Base-by-base conservation (phyloP, 1,284 basidiomycete species). In the Ustilago nuda region DNA sequence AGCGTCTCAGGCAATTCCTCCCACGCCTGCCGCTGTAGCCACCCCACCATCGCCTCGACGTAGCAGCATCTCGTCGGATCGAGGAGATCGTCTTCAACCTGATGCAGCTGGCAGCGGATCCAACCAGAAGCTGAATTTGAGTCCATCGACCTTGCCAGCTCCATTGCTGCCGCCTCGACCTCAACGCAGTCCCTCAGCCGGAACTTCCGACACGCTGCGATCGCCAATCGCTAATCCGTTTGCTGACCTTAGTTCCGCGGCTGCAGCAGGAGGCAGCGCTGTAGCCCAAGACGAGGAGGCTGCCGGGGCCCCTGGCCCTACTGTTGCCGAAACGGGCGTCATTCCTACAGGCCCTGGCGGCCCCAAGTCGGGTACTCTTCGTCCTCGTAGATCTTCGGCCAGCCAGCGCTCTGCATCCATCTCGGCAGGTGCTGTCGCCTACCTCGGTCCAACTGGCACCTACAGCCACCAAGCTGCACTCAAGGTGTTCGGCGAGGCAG, bases 251-350 rank as follows among this genome's bases (percentile, higher is more conserved):
- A 52, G 58, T 33, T 61, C 56, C 6, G 45, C 60, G 15, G 30
- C 63, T 19, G 27, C 60, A 13, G 46, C 32, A 19, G 23, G 46
- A 7, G 39, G 39, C 36, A 37, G 39, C 19, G 30, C 58, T 19
- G 51, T 61, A 17, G 50, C 46, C 6, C 65, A 61, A 50, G 48
- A 52, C 13, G 68, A 56, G 8, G 62, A 65, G 27, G 43, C 59
- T 56, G 41, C 60, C 13, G 61, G 68, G 4, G 72, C 79, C 7
- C 63, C 71, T 23, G 76, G 61, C 17, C 69, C 70, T 8, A 80
- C 79, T 4, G 73, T 78, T 2, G 79, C 76, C 32, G 79, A 80
- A 71, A 80, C 79, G 1, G 79, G 79, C 6, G 61, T 73, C 12
- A 58, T 78, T 11, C 73, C 74, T 0, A 66, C 61, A n/a, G 79